Percentiles rank a stretch among this genome's conserved stretches.
Evolutionary conservation across 139 green algal species (phyloP).

Genomic region (Tetradesmus obliquus): DNA sequence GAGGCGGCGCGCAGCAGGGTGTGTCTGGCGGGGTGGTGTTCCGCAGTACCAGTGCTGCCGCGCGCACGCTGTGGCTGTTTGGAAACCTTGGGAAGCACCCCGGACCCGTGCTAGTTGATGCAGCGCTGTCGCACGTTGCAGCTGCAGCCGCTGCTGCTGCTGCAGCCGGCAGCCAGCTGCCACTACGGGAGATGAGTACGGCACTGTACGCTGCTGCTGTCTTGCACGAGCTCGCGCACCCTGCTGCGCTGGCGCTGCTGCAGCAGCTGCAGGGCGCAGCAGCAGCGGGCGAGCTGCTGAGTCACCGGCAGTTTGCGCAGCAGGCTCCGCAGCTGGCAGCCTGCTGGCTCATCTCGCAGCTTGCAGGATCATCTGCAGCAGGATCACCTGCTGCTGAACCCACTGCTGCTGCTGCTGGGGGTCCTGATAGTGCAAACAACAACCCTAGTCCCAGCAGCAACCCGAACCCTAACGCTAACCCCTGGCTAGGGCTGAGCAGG

Average conservation of each 20-base stretch:
- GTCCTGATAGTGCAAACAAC: background rate
- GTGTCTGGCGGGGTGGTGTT: background rate
- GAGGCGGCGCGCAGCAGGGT: background rate
- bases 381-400: background rate
- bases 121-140: background rate
- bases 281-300: background rate
- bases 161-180: constrained; percentile 5
- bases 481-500: background rate
- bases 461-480: background rate
- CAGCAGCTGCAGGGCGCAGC: constrained; percentile 12
- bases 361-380: background rate
- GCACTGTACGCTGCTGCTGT: constrained; percentile 36
- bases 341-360: constrained; percentile 27
- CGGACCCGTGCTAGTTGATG: background rate
- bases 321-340: constrained; percentile 15
- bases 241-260: constrained; percentile 16
- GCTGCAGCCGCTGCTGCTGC: constrained; percentile 20
- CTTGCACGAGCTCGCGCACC: constrained; percentile 30
- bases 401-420: background rate
- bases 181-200: constrained; percentile 37
- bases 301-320: constrained; percentile 10
- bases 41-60: background rate
- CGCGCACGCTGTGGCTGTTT: background rate
- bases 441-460: background rate
- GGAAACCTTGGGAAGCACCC: constrained; percentile 37